Base-by-base conservation (phyloP, 768 basidiomycete genomes). In the Basidioascus undulatus region DNA sequence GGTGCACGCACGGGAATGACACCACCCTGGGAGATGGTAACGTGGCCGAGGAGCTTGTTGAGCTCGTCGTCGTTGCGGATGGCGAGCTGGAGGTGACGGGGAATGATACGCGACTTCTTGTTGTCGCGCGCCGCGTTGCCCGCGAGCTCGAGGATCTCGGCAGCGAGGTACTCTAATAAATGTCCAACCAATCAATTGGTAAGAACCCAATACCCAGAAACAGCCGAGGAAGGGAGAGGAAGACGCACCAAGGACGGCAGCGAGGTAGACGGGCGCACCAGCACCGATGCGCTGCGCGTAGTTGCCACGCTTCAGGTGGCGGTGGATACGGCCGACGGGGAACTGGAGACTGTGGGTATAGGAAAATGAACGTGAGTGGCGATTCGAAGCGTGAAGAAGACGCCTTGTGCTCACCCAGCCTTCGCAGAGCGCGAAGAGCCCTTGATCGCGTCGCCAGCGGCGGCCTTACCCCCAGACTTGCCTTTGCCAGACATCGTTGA, bases 21-120 rank as follows among this genome's bases (percentile, higher is more conserved):
- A 65, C 78, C 79, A 58, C 80, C 80, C 56, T 81, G 76, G n/a
- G 74, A 76, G 62, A 84, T 80, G 54, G 76, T 72, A 47, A 81
- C 80, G 42, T 71, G 65, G 15, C 75, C 76, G 39, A 82, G 69
- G 46, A 82, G 72, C 51, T 69, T 76, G 62, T 74, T 74, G 51
- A 81, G 56, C 50, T 59, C 81, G 57, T 83, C 80, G 45, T 83
- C 81, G 57, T 84, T 83, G 50, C 81, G 69, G 58, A 84, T 81
- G 49, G 81, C 80, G 32, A 84, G 70, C 53, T 84, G 81, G 38
- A 84, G 59, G 59, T 84, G 81, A 52, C 81, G 72, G 40, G 81
- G 81, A 11, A 84, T 77, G 48, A 83, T 83, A 76, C 81, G 81
- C 50, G 78, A 76, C 65, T 84, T 78, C 68, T 79, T 81, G 67